Evolutionary conservation across 108 stramenopile genomes (phyloP).

Genomic region (Skeletonema potamos): DNA sequence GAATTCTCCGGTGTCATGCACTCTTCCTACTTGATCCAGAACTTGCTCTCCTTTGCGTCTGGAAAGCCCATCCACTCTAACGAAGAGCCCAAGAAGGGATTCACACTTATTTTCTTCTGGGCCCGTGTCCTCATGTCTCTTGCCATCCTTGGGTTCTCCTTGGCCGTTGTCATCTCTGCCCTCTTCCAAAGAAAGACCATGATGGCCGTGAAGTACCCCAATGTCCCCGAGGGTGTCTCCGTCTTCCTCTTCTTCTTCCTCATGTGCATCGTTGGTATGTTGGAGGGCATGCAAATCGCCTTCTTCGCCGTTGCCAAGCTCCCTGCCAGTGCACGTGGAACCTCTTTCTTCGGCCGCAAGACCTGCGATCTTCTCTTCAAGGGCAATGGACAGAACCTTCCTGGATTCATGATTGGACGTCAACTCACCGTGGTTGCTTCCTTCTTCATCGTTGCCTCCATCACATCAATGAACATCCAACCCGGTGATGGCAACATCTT

Average conservation of each 20-base stretch:
- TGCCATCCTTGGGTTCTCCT: constrained; percentile 62
- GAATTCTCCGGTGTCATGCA: constrained; percentile 73
- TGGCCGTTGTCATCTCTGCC: constrained; percentile 68
- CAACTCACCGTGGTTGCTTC: constrained; percentile 68
- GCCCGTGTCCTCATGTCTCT: constrained; percentile 64
- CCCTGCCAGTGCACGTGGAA: constrained; percentile 46
- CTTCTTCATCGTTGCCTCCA: constrained; percentile 75
- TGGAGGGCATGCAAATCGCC: constrained; percentile 91
- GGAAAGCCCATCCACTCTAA: constrained; percentile 73
- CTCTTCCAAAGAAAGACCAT: constrained; percentile 66
- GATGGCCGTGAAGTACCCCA: constrained; percentile 51
- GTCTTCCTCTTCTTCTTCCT: constrained; percentile 74
- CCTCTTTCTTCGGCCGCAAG: constrained; percentile 44
- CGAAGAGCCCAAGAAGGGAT: constrained; percentile 52
- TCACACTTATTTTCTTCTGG: constrained; percentile 63
- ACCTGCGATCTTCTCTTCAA: constrained; percentile 64
- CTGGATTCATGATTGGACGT: constrained; percentile 82
- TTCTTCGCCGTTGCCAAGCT: constrained; percentile 78
- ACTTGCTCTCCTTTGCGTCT: constrained; percentile 45
- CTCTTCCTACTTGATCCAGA: constrained; percentile 58
- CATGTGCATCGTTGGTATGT: constrained; percentile 71
- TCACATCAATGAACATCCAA: constrained; percentile 56
- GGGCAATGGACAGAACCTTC: constrained; percentile 69
- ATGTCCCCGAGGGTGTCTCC: constrained; percentile 34
- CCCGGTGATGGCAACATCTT: constrained; percentile 67